A percentile compares a stretch with the other conserved stretches of the same genome.
These are phyloP conservation scores for Pyrrhoderma lamaoense DNA, from an alignment of 1,284 basidiomycete genomes.

Conservation along the genomic window DNA sequence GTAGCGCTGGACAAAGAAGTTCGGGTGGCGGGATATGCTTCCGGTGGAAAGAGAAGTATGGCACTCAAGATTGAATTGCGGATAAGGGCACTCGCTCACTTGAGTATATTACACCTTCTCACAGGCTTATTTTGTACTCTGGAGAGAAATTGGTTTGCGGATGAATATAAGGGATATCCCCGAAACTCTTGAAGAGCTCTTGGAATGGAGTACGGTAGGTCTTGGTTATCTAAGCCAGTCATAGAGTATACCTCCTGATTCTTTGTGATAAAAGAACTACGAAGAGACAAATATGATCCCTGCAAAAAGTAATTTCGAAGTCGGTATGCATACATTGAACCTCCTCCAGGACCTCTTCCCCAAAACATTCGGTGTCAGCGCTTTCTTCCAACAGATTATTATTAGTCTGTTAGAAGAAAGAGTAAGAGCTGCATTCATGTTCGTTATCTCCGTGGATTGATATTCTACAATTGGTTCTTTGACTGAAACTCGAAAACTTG, in stretches of 20 bases:
- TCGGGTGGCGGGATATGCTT: conserved; percentile 32
- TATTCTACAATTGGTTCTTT: too few relatives aligned
- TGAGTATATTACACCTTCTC: neutral
- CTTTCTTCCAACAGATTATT: conserved; percentile 27
- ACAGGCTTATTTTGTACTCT: conserved; percentile 35
- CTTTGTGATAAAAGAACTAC: conserved; percentile 28
- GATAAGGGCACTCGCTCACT: neutral
- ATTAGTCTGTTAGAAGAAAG: conserved; percentile 33
- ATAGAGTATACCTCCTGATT: neutral
- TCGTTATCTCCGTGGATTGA: conserved; percentile 19
- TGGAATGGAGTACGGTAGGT: conserved; percentile 30
- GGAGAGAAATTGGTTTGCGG: conserved; percentile 34
- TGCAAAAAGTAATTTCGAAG: conserved; percentile 31
- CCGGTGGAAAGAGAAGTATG: conserved; percentile 30
- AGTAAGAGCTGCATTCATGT: conserved; percentile 40
- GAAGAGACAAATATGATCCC: conserved; percentile 35
- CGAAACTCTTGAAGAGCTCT: conserved; percentile 30
- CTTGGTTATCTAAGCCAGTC: neutral
- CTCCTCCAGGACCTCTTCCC: conserved; percentile 34
- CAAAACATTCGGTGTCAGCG: conserved; percentile 30
- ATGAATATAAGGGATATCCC: conserved; percentile 40
- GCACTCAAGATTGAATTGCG: too few relatives aligned
- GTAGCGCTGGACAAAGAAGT: conserved; percentile 29
- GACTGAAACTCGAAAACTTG: neutral
- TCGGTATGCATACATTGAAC: conserved; percentile 32